Base-by-base conservation (phyloP, 2,329 filamentous ascomycete genomes). In the Thelonectria olida region DNA sequence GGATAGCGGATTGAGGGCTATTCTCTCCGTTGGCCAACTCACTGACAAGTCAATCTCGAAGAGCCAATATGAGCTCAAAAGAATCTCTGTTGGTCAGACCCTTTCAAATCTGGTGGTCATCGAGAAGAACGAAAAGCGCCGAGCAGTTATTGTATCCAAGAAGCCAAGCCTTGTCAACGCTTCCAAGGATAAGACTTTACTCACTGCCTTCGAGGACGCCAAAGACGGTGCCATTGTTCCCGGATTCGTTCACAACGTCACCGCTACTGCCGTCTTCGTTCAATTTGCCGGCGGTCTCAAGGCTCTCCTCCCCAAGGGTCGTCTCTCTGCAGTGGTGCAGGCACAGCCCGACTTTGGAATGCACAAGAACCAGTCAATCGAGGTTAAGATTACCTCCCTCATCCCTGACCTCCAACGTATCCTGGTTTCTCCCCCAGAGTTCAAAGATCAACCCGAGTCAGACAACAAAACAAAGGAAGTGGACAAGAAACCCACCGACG, bases 211-310 rank as follows among this genome's bases (percentile, higher is more conserved):
- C 56, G 88, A 91, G 20, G 88, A 95, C 66, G 84, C 93, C 19
- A 85, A 88, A 65, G 84, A 90, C 65, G 91, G 91, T 27, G 83
- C 86, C 31, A 79, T 88, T 22, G 85, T 93, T 7, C 85, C 88
- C 60, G 95, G 94, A 6, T 97, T 95, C 70, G 88, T 99, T 23
- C 89, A 90, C 61, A 96, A 96, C 71, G 90, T 97, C 53, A 94
- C 92, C 0, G 80, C 87, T 2, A 92, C 90, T 8, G 93, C 92
- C 42, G 84, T 94, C 10, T 98, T 97, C 71, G 86, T 97, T n/a
- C 90, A 96, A 72, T 97, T 97, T 75, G 88, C 89, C 39, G 91
- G 89, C 68, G 88, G 87, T 31, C 79, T 97, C 17, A 91, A 88
- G 45, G 95, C 92, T 13, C 80, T 97, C 41, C 81, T 97, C 27